phyloP scores from a whole-genome alignment of 169 alveolate genomes.

The Hammondia hammondi region DNA sequence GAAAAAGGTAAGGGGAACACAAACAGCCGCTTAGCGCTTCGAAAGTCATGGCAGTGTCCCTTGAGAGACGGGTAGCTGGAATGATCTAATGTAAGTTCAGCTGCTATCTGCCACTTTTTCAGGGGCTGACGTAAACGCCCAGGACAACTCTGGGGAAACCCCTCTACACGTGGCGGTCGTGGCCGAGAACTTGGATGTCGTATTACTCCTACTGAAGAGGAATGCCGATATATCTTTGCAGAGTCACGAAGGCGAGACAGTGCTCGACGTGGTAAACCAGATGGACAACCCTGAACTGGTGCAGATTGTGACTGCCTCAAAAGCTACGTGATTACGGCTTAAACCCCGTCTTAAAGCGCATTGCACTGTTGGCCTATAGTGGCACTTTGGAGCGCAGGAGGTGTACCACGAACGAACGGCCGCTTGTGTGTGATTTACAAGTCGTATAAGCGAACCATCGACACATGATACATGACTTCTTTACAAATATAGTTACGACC shows the following conservation, averaged over 20 bases:
- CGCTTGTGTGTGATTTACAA: neutral
- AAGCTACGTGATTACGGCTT: neutral
- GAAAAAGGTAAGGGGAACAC: slow-evolving; percentile 35
- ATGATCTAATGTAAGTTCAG: neutral
- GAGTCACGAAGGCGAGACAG: slow-evolving; percentile 51
- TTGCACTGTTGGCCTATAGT: neutral
- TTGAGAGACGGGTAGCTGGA: neutral
- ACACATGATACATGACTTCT: too few species aligned
- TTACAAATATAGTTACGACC: too few species aligned
- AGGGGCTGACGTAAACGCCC: slow-evolving; percentile 63
- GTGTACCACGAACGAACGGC: neutral
- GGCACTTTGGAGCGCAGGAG: neutral
- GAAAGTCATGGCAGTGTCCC: neutral
- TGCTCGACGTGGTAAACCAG: slow-evolving; percentile 8
- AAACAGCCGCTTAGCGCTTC: neutral
- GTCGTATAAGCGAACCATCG: too few species aligned
- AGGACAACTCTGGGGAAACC: slow-evolving; percentile 66
- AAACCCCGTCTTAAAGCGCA: too few species aligned
- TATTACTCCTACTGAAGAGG: neutral
- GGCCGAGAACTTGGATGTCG: slow-evolving; percentile 52
- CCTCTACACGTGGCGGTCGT: slow-evolving; percentile 66
- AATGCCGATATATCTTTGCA: slow-evolving; percentile 31
- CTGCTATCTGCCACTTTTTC: neutral
- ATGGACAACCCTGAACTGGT: neutral
- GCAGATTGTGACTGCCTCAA: neutral